phyloP scores from a whole-genome alignment of 139 green algal species.

The Picochlorum sp. region DNA sequence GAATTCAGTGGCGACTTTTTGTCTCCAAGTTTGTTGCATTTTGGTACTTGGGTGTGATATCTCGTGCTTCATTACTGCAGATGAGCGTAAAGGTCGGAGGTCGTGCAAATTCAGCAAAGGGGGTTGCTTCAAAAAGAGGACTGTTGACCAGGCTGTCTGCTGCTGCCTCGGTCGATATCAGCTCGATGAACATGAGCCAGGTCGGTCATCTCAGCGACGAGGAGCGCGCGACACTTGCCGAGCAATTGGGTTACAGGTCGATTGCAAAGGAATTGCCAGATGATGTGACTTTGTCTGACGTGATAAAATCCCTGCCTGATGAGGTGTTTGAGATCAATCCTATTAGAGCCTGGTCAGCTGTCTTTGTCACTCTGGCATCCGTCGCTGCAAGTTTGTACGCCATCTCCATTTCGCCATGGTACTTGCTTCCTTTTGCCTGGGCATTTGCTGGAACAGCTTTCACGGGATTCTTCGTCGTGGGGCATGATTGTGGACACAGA shows the following conservation, averaged over 20 bases:
- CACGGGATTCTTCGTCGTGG: conserved; percentile 90
- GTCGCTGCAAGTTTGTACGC: conserved; percentile 56
- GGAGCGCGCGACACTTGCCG: conserved; percentile 21
- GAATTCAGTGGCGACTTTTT: too few species aligned
- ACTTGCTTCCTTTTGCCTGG: conserved; percentile 87
- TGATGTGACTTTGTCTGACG: conserved; percentile 60
- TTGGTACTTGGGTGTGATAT: too few species aligned
- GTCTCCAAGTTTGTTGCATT: too few species aligned
- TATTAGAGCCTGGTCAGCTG: conserved; percentile 59
- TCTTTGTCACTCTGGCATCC: conserved; percentile 44
- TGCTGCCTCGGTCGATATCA: background rate
- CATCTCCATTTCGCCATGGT: conserved; percentile 77
- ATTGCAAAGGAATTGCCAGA: conserved; percentile 81
- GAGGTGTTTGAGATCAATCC: conserved; percentile 79
- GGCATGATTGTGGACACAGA: conserved; percentile 91
- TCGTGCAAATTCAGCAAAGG: too few species aligned
- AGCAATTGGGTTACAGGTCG: conserved; percentile 63
- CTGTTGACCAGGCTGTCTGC: background rate
- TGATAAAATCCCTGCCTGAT: conserved; percentile 70
- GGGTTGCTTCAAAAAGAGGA: background rate
- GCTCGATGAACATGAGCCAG: background rate
- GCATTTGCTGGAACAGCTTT: conserved; percentile 78
- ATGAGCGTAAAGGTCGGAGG: too few species aligned
- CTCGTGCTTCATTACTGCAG: too few species aligned
- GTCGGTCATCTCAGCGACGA: conserved; percentile 12